A percentile compares a stretch with the other conserved stretches of the same genome.
These are phyloP conservation scores for Aspergillus cejpii DNA, from an alignment of 2,329 filamentous ascomycete species.

Conservation along the genomic window DNA sequence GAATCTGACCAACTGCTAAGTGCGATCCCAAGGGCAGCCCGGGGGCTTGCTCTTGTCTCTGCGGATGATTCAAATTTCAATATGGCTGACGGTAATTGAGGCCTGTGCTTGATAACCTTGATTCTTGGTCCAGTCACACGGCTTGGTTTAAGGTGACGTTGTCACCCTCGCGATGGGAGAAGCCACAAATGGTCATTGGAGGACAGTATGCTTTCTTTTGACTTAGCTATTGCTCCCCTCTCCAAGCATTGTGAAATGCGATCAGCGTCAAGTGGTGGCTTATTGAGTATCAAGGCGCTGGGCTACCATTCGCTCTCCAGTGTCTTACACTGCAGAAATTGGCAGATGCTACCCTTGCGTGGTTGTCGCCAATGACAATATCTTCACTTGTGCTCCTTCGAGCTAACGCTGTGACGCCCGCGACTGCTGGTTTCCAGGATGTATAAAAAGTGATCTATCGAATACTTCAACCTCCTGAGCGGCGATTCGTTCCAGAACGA, in stretches of 20 bases:
- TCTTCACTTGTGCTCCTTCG: neutral
- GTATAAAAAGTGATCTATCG: neutral
- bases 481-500: neutral
- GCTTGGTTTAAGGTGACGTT: neutral
- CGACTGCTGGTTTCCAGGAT: neutral
- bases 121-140: neutral
- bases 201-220: neutral
- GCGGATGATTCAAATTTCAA: neutral
- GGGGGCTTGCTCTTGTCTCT: neutral
- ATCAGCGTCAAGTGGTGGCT: neutral
- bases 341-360: conserved; percentile 18
- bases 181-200: neutral
- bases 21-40: conserved; percentile 3
- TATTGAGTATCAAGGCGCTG: neutral
- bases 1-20: conserved; percentile 4
- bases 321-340: conserved; percentile 10
- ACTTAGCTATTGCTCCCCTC: neutral
- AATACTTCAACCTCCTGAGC: neutral
- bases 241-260: neutral
- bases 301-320: conserved; percentile 3
- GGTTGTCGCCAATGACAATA: conserved; percentile 5
- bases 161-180: neutral
- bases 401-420: neutral
- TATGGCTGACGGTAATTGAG: neutral
- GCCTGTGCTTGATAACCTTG: neutral